Evolutionary conservation across 306 rosid genomes (phyloP).

Genomic region (Sophora flavescens): DNA sequence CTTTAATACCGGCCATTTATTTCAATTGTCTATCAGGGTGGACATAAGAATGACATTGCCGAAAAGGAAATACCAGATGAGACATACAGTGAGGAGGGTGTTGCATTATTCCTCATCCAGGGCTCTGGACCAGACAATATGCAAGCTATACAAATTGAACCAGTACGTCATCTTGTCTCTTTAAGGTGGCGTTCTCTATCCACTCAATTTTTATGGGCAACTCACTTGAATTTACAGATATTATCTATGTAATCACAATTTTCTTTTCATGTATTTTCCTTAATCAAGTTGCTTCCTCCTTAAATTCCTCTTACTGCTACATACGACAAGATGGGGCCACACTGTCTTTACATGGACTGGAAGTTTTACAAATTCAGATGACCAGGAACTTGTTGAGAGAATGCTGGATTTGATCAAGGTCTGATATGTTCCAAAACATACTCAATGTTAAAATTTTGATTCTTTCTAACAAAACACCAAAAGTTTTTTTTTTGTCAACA

Average conservation of each 20-base stretch:
- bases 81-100: constrained; percentile 80
- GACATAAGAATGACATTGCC: constrained; percentile 71
- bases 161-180: constrained; percentile 58
- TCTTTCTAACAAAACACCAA: constrained; percentile 11
- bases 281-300: constrained; percentile 82
- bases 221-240: constrained; percentile 33
- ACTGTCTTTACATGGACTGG: constrained; percentile 86
- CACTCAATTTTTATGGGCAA: constrained; percentile 13
- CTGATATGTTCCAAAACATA: not conserved
- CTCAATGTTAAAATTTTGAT: constrained; percentile 35
- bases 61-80: constrained; percentile 82
- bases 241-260: constrained; percentile 13
- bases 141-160: constrained; percentile 98
- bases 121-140: constrained; percentile 96
- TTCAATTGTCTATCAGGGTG: constrained; percentile 74
- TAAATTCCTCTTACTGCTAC: constrained; percentile 91
- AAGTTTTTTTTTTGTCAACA: not conserved
- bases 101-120: constrained; percentile 92
- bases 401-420: constrained; percentile 96
- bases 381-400: constrained; percentile 88
- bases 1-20: constrained; percentile 38
- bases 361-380: constrained; percentile 70
- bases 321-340: constrained; percentile 74
- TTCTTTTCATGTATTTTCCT: constrained; percentile 35
- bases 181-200: constrained; percentile 19